Percentiles rank a stretch among this genome's conserved stretches.
These are phyloP conservation scores for Termitomyces sp. DNA, from an alignment of 768 basidiomycete species.

Conservation along the genomic window DNA sequence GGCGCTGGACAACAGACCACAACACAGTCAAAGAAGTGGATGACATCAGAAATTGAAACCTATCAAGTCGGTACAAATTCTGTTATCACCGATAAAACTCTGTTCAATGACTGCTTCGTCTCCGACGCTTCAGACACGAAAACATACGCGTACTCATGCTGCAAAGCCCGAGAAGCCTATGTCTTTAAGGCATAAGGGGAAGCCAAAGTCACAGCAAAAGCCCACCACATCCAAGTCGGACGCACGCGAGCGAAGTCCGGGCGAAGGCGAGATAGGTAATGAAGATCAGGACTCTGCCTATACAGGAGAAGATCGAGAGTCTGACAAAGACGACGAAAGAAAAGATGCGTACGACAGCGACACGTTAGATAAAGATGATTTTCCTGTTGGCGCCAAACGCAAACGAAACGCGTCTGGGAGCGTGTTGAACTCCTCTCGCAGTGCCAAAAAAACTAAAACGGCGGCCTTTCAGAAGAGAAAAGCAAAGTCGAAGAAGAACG, in stretches of 20 bases:
- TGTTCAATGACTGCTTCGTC: background rate
- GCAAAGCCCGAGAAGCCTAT: background rate
- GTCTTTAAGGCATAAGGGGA: background rate
- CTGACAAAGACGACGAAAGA: conserved; percentile 10
- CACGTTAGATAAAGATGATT: conserved; percentile 28
- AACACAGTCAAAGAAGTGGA: background rate
- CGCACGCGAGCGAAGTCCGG: background rate
- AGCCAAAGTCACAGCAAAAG: background rate
- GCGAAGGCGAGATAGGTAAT: background rate
- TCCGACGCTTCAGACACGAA: background rate
- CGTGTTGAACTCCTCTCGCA: conserved; percentile 17
- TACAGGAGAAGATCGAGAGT: conserved; percentile 11
- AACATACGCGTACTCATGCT: background rate
- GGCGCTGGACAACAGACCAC: background rate
- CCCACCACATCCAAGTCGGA: background rate
- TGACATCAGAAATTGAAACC: background rate
- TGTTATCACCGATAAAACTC: background rate
- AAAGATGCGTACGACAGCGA: conserved; percentile 20
- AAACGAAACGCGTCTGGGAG: conserved; percentile 11
- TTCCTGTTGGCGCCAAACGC: conserved; percentile 17
- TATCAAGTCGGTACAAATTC: no score
- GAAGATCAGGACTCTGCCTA: background rate
- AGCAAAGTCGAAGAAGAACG: conserved; percentile 23
- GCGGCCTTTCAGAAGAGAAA: conserved; percentile 20
- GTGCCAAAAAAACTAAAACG: conserved; percentile 18